These are phyloP conservation scores for Cystobasidium pallidum DNA, from an alignment of 1,284 basidiomycete genomes.

Conservation along the genomic window DNA sequence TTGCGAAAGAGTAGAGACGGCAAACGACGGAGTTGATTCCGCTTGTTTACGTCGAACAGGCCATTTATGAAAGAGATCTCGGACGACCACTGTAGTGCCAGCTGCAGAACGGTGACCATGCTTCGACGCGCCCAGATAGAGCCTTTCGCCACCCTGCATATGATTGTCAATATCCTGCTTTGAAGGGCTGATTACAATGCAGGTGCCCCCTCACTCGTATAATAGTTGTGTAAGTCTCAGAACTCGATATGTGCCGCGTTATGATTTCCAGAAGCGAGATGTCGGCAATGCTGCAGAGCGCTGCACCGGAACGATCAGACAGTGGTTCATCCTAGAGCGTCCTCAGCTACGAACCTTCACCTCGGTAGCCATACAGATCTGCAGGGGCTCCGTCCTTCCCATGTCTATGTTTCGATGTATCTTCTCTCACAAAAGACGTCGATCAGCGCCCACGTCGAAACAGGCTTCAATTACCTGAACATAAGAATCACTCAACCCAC, in stretches of 20 bases:
- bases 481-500: constrained; percentile 69
- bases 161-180: neutral
- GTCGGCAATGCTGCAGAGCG: constrained; percentile 78
- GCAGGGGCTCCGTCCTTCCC: neutral
- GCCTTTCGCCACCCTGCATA: constrained; percentile 64
- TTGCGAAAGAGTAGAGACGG: constrained; percentile 65
- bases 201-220: constrained; percentile 6
- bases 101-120: constrained; percentile 69
- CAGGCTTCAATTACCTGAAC: constrained; percentile 52
- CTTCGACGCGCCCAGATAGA: constrained; percentile 73
- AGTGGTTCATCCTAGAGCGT: neutral
- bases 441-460: neutral
- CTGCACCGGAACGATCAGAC: constrained; percentile 57
- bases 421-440: neutral
- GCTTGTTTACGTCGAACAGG: constrained; percentile 63
- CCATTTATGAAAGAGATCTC: constrained; percentile 83
- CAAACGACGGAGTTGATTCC: constrained; percentile 45
- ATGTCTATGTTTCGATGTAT: constrained; percentile 20
- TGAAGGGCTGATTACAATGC: neutral
- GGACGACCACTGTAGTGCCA: constrained; percentile 77
- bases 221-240: constrained; percentile 51
- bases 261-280: constrained; percentile 74
- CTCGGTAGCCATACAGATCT: constrained; percentile 73
- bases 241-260: constrained; percentile 61
- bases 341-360: constrained; percentile 68